Base-by-base conservation (phyloP, 2,329 filamentous ascomycete species). In the Beauveria rudraprayagi region DNA sequence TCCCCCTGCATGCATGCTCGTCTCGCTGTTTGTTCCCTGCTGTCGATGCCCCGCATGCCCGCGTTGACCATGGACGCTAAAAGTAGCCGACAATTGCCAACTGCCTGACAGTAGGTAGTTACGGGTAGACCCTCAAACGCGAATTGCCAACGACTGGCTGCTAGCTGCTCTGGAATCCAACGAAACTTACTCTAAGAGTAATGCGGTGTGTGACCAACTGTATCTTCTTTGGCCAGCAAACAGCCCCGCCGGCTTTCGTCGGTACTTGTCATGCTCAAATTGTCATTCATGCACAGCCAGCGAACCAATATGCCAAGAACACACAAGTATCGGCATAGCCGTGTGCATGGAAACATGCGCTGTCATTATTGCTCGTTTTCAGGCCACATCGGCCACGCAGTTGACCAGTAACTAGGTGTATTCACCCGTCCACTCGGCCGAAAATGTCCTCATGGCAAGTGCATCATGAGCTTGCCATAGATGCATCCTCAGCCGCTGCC, bases 401-500 rank as follows among this genome's bases (percentile, higher is more conserved):
- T 48, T 17, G 10, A 30, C 28, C 28, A 30, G 28, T 30, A 22
- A 22, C 22, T 22, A n/a, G 52, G 2, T n/a, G 37, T 24, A 44
- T 41, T 37, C 14, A 16, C 14, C 14, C 14, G 34, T 16, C 34
- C 34, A 37, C 34, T 37, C 34, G 34, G 34, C 34, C 34, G 34
- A 37, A 5, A 37, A 37, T 37, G 34, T 37, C 14, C 11, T 37
- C 11, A 16, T 37, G 11, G 5, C 11, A 37, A 37, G 34, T 37
- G 2, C 22, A 24, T 64, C 64, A 68, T 30, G 41, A 44, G 51
- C 30, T 60, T 11, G 50, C 19, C 59, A 61, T 61, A 37, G 67
- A 60, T 40, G 67, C 71, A 16, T 73, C 74, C 47, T 76, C 77
- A n/a, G 73, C 76, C 41, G 78, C 70, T 3, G 73, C 72, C 11